These are phyloP conservation scores for Aureococcus anophagefferens DNA, from an alignment of 108 stramenopile species.

Conservation along the genomic window DNA sequence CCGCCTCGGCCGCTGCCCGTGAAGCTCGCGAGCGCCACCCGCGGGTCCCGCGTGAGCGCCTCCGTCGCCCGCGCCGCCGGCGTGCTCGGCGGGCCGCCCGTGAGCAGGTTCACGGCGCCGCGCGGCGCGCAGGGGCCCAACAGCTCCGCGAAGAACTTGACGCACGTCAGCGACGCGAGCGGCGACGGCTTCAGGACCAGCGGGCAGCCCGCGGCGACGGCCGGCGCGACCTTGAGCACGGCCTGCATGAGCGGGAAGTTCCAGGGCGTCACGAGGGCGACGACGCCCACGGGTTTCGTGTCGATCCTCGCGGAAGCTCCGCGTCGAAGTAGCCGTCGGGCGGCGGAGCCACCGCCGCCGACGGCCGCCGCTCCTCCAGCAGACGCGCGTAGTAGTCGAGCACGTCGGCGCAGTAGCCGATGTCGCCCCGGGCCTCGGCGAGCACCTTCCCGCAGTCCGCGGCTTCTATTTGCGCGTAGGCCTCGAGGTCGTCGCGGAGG, in stretches of 20 bases:
- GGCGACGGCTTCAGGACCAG: conserved; percentile 23
- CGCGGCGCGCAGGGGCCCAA: conserved; percentile 2
- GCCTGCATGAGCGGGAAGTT: conserved; percentile 27
- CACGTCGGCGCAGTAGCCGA: too few species aligned
- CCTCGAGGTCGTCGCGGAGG: too few species aligned
- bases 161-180: conserved; percentile 4
- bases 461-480: too few species aligned
- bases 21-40: conserved; percentile 5
- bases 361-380: too few species aligned
- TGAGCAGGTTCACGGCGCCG: background rate
- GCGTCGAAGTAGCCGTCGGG: too few species aligned
- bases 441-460: too few species aligned
- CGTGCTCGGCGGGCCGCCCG: conserved; percentile 6
- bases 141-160: background rate
- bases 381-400: too few species aligned
- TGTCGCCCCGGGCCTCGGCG: too few species aligned
- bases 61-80: background rate
- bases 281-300: conserved; percentile 20
- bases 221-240: conserved; percentile 31
- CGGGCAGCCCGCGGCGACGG: conserved; percentile 31
- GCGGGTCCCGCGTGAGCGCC: conserved; percentile 8
- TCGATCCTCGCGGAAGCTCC: conserved; percentile 12
- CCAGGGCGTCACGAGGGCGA: conserved; percentile 15
- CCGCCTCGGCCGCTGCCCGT: conserved; percentile 7
- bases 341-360: too few species aligned